Conservation (phyloP, 1,284 basidiomycete genomes). For the Pyrrhoderma noxium region DNA sequence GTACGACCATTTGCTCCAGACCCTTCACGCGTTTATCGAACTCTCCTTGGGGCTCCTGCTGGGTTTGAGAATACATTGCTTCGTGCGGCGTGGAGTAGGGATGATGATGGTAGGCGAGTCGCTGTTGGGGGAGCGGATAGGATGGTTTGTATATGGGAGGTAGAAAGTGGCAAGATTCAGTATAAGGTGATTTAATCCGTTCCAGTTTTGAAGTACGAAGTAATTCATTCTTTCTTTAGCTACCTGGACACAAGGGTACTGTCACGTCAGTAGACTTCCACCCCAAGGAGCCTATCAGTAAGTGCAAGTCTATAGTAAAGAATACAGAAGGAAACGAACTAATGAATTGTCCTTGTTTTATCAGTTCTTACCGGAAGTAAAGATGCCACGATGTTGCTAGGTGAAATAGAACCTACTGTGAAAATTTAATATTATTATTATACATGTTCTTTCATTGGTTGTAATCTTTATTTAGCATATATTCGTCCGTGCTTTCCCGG, state of each 20-base stretch:
- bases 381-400: conserved; percentile 17
- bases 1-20: conserved; percentile 85
- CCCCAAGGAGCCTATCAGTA: conserved; percentile 87
- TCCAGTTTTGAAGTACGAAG: neutral
- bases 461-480: neutral
- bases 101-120: conserved; percentile 64
- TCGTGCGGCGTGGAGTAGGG: conserved; percentile 74
- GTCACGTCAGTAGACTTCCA: conserved; percentile 89
- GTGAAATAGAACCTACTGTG: conserved; percentile 16
- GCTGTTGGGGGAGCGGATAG: conserved; percentile 77
- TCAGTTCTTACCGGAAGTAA: conserved; percentile 19
- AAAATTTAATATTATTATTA: neutral
- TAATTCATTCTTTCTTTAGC: conserved; percentile 31
- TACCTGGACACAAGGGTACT: conserved; percentile 91
- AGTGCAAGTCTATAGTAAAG: neutral
- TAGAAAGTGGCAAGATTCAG: conserved; percentile 74
- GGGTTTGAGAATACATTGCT: conserved; percentile 85
- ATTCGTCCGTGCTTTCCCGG: neutral
- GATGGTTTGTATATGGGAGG: conserved; percentile 91
- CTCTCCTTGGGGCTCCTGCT: conserved; percentile 77
- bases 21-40: conserved; percentile 72
- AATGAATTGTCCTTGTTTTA: no score
- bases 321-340: no score
- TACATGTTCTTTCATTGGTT: neutral
- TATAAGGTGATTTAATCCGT: conserved; percentile 62